These are phyloP conservation scores for Diplodia seriata DNA, from an alignment of 2,329 filamentous ascomycete species.

Conservation along the genomic window DNA sequence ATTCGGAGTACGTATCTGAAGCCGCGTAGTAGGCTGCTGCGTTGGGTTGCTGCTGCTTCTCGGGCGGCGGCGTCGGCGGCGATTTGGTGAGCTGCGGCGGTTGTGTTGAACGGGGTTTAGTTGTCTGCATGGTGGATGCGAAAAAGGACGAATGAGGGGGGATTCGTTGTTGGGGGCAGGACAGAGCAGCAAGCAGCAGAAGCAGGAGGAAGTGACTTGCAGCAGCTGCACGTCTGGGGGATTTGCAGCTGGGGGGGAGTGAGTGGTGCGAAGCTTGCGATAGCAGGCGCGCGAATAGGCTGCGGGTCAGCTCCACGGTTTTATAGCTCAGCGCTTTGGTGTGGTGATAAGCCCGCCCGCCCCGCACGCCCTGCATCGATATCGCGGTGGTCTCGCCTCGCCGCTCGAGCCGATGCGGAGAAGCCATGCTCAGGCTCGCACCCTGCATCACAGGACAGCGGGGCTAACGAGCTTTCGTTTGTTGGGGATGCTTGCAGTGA, in stretches of 20 bases:
- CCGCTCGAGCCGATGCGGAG: slow-evolving; percentile 17
- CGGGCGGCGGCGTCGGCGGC: slow-evolving; percentile 1
- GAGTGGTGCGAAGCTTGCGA: neutral
- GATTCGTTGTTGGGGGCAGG: neutral
- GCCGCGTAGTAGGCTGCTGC: slow-evolving; percentile 3
- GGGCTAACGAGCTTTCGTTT: neutral
- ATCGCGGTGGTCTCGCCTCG: slow-evolving; percentile 8
- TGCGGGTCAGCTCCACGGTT: neutral
- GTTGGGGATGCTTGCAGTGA: slow-evolving; percentile 15
- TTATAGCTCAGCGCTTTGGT: neutral
- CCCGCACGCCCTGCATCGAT: slow-evolving; percentile 22
- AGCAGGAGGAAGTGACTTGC: neutral
- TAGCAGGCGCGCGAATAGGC: neutral
- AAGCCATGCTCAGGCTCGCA: neutral
- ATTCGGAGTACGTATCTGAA: slow-evolving; percentile 27
- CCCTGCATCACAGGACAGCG: neutral
- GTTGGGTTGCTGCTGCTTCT: neutral
- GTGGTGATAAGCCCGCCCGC: slow-evolving; percentile 19
- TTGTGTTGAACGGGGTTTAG: neutral
- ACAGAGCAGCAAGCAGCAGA: no score
- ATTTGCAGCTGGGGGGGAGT: neutral
- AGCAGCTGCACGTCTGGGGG: neutral
- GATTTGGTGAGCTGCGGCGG: slow-evolving; percentile 6
- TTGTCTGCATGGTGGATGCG: neutral
- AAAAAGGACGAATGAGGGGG: neutral